Evolutionary conservation across 805 yeast species (phyloP), one percentile per base, ranked within the genome.

Genomic region (Hanseniaspora guilliermondii): DNA sequence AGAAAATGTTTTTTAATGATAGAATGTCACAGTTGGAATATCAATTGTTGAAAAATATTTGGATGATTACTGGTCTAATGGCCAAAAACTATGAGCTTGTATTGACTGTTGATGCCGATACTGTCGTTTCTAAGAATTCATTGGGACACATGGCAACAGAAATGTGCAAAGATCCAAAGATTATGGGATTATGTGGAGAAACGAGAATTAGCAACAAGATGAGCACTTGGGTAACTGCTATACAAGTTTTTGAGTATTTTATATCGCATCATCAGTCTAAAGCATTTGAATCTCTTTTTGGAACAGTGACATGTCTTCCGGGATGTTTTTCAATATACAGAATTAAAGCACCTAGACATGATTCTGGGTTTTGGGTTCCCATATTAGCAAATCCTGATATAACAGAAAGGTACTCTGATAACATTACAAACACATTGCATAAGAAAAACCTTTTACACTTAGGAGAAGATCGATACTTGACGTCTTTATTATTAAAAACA

Each of bases 141-240:
- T 64, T 87, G 58, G 85, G 93, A 7, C 96, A 89, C 64, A 86
- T 88, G 96, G 74, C 77, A 58, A 95, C 94, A 0, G 86, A 85
- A 62, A 81, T 88, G 86, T 88, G 86, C 22, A 83, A 78, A 61
- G 91, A 88, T 64, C 95, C 95, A 0, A 73, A 72, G 58, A 74
- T 88, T 55, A 88, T 88, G 95, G 97, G 96, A 2, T 72, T 88
- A 44, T 88, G 97, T 74, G 97, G 97, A 49, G 97, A 88, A 65
- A 88, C 97, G 0, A 87, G 86, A 67, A 88, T 88, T 61, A 78
- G 94, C 5, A 88, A 88, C 67, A 88, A 88, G 66, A 66, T 75
- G 2, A 81, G 78, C 57, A 78, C 88, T 14, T 88, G 96, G 95
- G 95, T 87, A 16, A 86, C 96, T 0, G 84, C 86, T 38, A 88